Conservation (phyloP, 2,329 filamentous ascomycete genomes). For the Pseudocercospora eumusae region DNA sequence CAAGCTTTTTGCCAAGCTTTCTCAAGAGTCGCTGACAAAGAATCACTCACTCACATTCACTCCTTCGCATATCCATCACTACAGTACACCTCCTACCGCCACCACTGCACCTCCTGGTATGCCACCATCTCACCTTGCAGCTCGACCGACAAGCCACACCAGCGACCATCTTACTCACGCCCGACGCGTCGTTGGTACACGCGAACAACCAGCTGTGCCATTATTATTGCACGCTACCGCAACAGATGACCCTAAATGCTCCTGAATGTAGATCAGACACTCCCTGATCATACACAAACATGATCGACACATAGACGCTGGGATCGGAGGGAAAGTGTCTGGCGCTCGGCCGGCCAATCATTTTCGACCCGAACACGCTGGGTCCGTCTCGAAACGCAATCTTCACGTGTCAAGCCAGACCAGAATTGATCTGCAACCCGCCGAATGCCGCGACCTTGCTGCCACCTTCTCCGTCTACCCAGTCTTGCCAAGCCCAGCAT, state of each 20-base stretch:
- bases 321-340: conserved; percentile 1
- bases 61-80: too few species aligned
- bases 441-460: conserved; percentile 2
- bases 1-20: background rate
- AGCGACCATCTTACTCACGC: background rate
- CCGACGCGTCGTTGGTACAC: background rate
- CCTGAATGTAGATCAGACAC: background rate
- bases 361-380: conserved; percentile 4
- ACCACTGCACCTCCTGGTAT: background rate
- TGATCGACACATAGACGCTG: background rate
- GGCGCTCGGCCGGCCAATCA: conserved; percentile 2
- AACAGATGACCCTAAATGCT: background rate
- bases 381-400: background rate
- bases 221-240: background rate
- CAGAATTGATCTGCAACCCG: background rate
- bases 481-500: background rate
- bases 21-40: background rate
- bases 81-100: too few species aligned
- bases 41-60: background rate
- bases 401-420: background rate
- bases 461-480: background rate
- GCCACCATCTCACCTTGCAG: background rate
- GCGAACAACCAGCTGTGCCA: background rate
- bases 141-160: background rate
- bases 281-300: background rate